Evolutionary conservation across 805 yeast species (phyloP).

Genomic region (Ogataea paraovalis): DNA sequence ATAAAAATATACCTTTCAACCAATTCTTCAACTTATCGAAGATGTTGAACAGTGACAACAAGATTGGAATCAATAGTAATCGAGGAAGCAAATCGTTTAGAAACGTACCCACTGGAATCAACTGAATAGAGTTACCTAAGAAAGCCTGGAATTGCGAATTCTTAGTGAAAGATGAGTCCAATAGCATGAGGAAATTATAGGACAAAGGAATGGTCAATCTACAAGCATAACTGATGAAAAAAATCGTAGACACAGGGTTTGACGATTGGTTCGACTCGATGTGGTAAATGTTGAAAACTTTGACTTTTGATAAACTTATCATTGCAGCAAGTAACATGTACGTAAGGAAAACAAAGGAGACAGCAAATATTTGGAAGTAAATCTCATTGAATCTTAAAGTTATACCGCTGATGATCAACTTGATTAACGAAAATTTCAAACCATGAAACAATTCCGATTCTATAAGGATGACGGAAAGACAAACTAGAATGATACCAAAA

Average conservation of each 20-base stretch:
- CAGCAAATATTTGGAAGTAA: conserved; percentile 33
- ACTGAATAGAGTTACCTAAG: conserved; percentile 69
- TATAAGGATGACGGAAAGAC: conserved; percentile 50
- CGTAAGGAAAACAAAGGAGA: conserved; percentile 45
- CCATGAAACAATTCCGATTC: conserved; percentile 76
- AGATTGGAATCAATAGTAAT: conserved; percentile 64
- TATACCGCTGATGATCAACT: conserved; percentile 33
- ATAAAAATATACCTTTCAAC: conserved; percentile 25
- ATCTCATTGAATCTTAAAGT: conserved; percentile 18
- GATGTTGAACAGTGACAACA: conserved; percentile 59
- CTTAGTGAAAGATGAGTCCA: conserved; percentile 33
- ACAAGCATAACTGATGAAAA: conserved; percentile 76
- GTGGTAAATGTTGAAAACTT: conserved; percentile 72
- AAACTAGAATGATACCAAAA: conserved; percentile 38
- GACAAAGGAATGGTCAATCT: conserved; percentile 79
- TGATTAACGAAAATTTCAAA: conserved; percentile 58
- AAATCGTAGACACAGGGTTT: conserved; percentile 70
- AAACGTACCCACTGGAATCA: conserved; percentile 68
- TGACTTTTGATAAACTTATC: conserved; percentile 60
- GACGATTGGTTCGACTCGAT: conserved; percentile 62
- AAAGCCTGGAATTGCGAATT: conserved; percentile 62
- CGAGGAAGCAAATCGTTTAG: conserved; percentile 77
- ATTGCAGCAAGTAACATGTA: conserved; percentile 70
- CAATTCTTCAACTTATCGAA: conserved; percentile 53
- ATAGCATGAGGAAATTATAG: conserved; percentile 70